Evolutionary conservation across 1,139 yeast species (phyloP).

Genomic region (Suhomyces chickasaworum): DNA sequence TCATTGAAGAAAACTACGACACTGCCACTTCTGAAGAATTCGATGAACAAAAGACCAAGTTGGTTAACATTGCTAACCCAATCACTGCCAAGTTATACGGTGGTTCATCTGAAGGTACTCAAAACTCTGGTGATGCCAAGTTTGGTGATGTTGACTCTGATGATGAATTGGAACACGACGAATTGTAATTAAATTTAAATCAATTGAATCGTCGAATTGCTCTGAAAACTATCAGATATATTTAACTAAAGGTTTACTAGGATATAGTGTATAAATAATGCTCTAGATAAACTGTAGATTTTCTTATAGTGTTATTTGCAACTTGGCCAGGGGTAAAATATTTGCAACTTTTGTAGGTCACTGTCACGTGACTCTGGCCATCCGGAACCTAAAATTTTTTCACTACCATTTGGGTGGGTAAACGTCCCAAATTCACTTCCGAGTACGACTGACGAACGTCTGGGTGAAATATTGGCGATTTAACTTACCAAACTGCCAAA

Average conservation of each 20-base stretch:
- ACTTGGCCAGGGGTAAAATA: too few relatives aligned
- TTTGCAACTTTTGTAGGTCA: not conserved
- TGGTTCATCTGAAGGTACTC: constrained; percentile 44
- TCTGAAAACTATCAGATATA: not conserved
- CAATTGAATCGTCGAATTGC: constrained; percentile 12
- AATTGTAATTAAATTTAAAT: constrained; percentile 32
- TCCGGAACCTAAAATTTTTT: constrained; percentile 22
- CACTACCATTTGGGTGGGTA: constrained; percentile 1
- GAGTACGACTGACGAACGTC: constrained; percentile 2
- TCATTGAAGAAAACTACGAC: constrained; percentile 86
- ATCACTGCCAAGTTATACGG: constrained; percentile 90
- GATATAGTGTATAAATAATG: not conserved
- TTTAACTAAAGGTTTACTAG: constrained; percentile 4
- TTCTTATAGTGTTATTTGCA: constrained; percentile 1
- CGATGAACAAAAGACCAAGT: constrained; percentile 88
- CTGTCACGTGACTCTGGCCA: constrained; percentile 14
- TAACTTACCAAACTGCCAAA: not conserved
- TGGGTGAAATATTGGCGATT: constrained; percentile 2
- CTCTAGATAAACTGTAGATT: not conserved
- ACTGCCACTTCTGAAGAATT: constrained; percentile 89
- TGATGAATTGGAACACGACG: constrained; percentile 65
- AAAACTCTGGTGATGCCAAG: constrained; percentile 40
- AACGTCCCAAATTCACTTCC: constrained; percentile 1
- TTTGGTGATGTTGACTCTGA: constrained; percentile 61
- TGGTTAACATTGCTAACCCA: constrained; percentile 85